Base-by-base conservation (phyloP, 1,284 basidiomycete species). In the Cystobasidium slooffiae region DNA sequence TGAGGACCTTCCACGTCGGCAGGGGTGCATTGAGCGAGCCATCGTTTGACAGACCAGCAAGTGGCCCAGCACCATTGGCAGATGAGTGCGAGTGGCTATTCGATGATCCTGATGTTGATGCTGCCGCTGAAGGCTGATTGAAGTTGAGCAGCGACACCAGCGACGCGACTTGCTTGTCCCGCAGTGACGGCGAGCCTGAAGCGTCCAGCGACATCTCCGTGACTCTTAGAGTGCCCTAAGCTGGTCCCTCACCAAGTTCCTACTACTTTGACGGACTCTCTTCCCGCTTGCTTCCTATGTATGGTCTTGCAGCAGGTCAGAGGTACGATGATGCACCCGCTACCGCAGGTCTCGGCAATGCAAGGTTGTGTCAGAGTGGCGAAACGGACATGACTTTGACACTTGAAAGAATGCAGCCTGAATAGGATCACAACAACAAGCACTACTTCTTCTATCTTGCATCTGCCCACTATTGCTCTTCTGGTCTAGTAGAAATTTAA, bases 1-100 rank as follows among this genome's bases (percentile, higher is more conserved):
- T 89, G 8, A 99, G 86, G 8, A 99, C 90, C 83, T 99, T 99
- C 96, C 97, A 99, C 5, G 97, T 89, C 5, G 93, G 89, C 41
- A 93, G 91, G 0, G 67, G 52, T 31, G 61, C 20, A 16, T 56
- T 47, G 62, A 59, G 43, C 10, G 63, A 52, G 14, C 39, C 51
- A 20, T 73, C 70, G 16, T 24, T 51, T 4, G 70, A 59, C 41
- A 73, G n/a, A n/a, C 70, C 70, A 66, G 70, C 62, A 6, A 73
- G 62, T 18, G 70, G 62, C 2, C 70, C 70, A 18, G 51, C 22
- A 6, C 61, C 69, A 46, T 47, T 47, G 1, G 55, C 58, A 10
- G 31, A 12, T 24, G 24, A 41, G 14, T 46, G 41, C 20, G 31
- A 43, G 22, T 61, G 41, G 43, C 46, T 31, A 46, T 76, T 16